phyloP scores from a whole-genome alignment of 1,284 basidiomycete genomes.

The Papiliotrema laurentii region DNA sequence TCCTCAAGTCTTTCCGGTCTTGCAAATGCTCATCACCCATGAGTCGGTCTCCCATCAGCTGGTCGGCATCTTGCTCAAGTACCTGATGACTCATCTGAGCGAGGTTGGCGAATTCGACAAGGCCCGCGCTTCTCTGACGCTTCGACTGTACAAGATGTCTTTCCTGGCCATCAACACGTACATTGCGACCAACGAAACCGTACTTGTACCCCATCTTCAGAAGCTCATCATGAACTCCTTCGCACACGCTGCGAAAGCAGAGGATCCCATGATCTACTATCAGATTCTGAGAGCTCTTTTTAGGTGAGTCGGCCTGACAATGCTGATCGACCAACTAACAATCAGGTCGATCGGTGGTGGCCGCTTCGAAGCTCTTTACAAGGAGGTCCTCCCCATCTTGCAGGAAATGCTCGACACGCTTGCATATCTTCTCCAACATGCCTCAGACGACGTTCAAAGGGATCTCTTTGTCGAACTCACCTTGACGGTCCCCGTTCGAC shows the following conservation, averaged over 20 bases:
- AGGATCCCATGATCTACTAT: slow-evolving; percentile 89
- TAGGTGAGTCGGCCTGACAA: slow-evolving; percentile 50
- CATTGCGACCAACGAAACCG: slow-evolving; percentile 78
- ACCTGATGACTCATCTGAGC: slow-evolving; percentile 77
- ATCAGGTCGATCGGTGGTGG: slow-evolving; percentile 85
- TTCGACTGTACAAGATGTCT: slow-evolving; percentile 94
- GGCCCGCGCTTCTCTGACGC: slow-evolving; percentile 66
- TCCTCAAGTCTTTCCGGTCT: slow-evolving; percentile 75
- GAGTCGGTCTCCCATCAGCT: slow-evolving; percentile 82
- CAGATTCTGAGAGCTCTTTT: slow-evolving; percentile 92
- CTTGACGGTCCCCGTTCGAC: slow-evolving; percentile 89
- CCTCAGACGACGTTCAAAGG: slow-evolving; percentile 63
- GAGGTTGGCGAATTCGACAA: slow-evolving; percentile 83
- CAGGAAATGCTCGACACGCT: slow-evolving; percentile 96
- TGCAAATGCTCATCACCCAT: slow-evolving; percentile 79
- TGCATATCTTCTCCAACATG: slow-evolving; percentile 80
- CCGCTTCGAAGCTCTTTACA: slow-evolving; percentile 90
- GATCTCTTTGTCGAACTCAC: slow-evolving; percentile 97
- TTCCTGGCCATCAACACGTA: slow-evolving; percentile 83
- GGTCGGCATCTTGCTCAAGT: slow-evolving; percentile 86
- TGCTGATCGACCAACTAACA: slow-evolving; percentile 3
- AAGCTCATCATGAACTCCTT: slow-evolving; percentile 98
- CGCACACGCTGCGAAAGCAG: slow-evolving; percentile 83
- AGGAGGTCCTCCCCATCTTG: slow-evolving; percentile 90
- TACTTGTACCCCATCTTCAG: slow-evolving; percentile 85